Evolutionary conservation across 2,329 filamentous ascomycete genomes (phyloP), one percentile per base, ranked within the genome.

Genomic region (Graphiopsis chlorocephala): DNA sequence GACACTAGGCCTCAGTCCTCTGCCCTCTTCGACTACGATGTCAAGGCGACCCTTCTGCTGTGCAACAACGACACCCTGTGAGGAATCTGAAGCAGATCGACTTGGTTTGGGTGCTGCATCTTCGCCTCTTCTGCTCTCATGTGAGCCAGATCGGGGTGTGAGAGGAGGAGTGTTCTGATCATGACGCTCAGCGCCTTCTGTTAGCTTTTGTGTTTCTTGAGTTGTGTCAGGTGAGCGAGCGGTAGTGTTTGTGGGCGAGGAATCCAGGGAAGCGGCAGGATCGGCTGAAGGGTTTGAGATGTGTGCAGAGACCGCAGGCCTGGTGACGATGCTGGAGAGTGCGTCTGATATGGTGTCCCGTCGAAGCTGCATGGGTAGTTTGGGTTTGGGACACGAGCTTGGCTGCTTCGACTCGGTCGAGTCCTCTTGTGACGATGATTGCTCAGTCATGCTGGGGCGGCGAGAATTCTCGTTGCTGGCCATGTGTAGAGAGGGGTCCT

Each of bases 121-220:
- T 33, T 73, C 71, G 57, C 69, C 71, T 65, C 68, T 71, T 69
- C 78, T 81, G 74, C 80, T 82, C 73, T 87, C 86, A 77, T 86
- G 84, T 64, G 92, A 96, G 74, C 94, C 87, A 66, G 93, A 91
- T 80, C 94, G 89, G 69, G 92, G 94, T 64, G 94, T 96, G 71
- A 94, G 93, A 67, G 93, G 89, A 71, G 92, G 91, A 72, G 92
- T 95, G 83, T 92, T 96, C 93, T 97, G 96, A 83, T 80, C 77
- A 64, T 20, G 53, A 78, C 77, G 80, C 79, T 83, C 82, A 80
- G 83, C 83, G 84, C 87, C 86, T 85, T 88, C 85, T 87, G 93
- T 97, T 92, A 97, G 93, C 91, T 89, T 69, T 69, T 67, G 67
- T 50, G 67, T 70, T 68, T 90, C 83, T 87, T 90, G 17, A 5